Evolutionary conservation across 2,329 filamentous ascomycete species (phyloP).

Genomic region (Acarospora socialis): DNA sequence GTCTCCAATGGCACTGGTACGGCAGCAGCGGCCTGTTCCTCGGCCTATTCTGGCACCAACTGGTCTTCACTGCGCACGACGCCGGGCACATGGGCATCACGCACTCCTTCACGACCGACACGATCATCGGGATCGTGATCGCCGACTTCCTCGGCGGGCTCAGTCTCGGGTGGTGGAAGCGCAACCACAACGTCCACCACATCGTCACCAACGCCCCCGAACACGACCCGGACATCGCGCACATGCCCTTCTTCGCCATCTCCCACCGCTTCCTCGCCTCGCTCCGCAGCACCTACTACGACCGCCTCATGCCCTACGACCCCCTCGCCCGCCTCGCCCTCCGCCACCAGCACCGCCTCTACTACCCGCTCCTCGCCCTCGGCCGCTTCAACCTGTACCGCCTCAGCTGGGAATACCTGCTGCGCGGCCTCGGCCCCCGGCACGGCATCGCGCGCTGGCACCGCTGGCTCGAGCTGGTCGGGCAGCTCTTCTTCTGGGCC

Average conservation of each 20-base stretch:
- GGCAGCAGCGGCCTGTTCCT: constrained; percentile 52
- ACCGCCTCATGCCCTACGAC: constrained; percentile 66
- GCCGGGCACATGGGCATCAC: constrained; percentile 97
- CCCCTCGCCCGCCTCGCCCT: constrained; percentile 55
- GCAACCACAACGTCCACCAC: constrained; percentile 90
- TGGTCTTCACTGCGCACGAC: constrained; percentile 89
- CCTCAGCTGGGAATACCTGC: constrained; percentile 64
- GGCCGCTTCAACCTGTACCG: constrained; percentile 80
- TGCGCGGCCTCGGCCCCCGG: constrained; percentile 54
- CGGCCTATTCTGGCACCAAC: constrained; percentile 82
- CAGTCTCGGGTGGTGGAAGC: constrained; percentile 94
- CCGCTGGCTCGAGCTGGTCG: constrained; percentile 61
- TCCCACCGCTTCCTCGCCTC: constrained; percentile 65
- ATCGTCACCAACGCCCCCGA: constrained; percentile 91
- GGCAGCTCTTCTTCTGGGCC: constrained; percentile 68
- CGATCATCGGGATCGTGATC: constrained; percentile 75
- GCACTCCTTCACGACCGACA: constrained; percentile 71
- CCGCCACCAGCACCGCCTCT: constrained; percentile 64
- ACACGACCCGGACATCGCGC: constrained; percentile 89
- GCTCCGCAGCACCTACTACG: constrained; percentile 70
- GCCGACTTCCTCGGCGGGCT: constrained; percentile 82
- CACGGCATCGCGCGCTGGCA: constrained; percentile 74
- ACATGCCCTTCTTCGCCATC: constrained; percentile 78
- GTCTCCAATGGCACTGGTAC: constrained; percentile 52
- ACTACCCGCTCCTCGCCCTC: constrained; percentile 67